Evolutionary conservation across 345 rosid genomes (phyloP).

Genomic region (Eutrema heterophyllum): DNA sequence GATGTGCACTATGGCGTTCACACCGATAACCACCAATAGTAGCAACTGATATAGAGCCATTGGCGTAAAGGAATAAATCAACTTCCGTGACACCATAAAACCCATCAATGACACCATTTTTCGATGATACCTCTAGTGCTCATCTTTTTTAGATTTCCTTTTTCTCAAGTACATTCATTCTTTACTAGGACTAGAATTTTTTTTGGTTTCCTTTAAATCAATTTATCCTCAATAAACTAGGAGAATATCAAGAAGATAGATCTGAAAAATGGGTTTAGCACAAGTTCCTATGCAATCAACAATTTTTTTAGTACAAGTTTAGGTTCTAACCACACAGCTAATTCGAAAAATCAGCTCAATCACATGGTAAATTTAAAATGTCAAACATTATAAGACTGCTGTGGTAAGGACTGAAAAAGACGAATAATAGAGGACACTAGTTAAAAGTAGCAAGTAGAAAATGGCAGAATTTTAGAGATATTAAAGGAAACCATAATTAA

Average conservation of each 20-base stretch:
- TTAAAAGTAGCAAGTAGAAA: background rate
- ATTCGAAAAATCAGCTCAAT: background rate
- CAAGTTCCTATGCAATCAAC: background rate
- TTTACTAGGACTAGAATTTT: background rate
- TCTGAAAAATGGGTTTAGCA: background rate
- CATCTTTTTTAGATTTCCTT: background rate
- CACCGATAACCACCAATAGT: constrained; percentile 59
- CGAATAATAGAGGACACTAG: no score
- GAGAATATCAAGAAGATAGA: background rate
- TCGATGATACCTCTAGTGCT: background rate
- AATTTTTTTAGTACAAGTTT: background rate
- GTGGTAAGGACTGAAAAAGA: no score
- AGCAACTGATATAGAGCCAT: constrained; percentile 37
- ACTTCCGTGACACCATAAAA: background rate
- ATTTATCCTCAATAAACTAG: background rate
- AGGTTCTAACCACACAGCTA: background rate
- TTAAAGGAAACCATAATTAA: background rate
- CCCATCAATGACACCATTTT: background rate
- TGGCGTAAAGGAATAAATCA: background rate
- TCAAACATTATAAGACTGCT: no score
- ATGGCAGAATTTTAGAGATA: background rate
- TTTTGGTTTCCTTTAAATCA: background rate
- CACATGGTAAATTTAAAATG: background rate
- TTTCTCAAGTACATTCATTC: background rate
- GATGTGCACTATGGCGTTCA: constrained; percentile 53